Evolutionary conservation across 331 rosid species (phyloP).

Genomic region (Ulmus americana): DNA sequence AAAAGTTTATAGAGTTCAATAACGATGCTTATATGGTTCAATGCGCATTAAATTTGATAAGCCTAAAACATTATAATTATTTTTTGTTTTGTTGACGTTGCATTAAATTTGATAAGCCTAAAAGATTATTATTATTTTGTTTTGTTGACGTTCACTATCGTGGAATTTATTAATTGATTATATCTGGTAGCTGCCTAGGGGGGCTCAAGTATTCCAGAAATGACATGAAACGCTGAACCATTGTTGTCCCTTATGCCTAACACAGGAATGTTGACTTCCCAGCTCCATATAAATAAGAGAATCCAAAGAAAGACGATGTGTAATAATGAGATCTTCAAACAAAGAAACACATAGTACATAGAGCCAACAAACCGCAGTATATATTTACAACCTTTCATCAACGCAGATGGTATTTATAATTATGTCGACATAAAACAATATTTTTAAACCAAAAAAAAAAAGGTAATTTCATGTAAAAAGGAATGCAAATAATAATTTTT

Average conservation of each 20-base stretch:
- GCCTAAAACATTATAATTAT: too few species aligned
- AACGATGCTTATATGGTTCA: too few species aligned
- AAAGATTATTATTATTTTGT: not conserved
- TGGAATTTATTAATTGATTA: not conserved
- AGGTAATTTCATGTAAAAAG: too few species aligned
- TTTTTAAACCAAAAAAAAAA: too few species aligned
- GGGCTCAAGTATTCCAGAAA: conserved; percentile 9
- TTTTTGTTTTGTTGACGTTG: too few species aligned
- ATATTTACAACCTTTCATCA: not conserved
- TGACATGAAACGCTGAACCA: conserved; percentile 9
- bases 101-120: too few species aligned
- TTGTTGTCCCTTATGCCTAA: not conserved
- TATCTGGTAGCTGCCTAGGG: conserved; percentile 1
- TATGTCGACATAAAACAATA: too few species aligned
- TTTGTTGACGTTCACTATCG: not conserved
- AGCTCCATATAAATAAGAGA: not conserved
- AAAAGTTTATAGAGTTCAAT: too few species aligned
- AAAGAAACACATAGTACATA: not conserved
- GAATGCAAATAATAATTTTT: too few species aligned
- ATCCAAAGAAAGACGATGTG: conserved; percentile 25
- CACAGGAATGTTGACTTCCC: not conserved
- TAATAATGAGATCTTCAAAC: conserved; percentile 1
- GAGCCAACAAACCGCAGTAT: not conserved
- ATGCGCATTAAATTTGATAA: too few species aligned
- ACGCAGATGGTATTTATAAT: not conserved